Evolutionary conservation across 1,284 basidiomycete genomes (phyloP), one percentile per base, ranked within the genome.

Genomic region (Psilocybe mexicana): DNA sequence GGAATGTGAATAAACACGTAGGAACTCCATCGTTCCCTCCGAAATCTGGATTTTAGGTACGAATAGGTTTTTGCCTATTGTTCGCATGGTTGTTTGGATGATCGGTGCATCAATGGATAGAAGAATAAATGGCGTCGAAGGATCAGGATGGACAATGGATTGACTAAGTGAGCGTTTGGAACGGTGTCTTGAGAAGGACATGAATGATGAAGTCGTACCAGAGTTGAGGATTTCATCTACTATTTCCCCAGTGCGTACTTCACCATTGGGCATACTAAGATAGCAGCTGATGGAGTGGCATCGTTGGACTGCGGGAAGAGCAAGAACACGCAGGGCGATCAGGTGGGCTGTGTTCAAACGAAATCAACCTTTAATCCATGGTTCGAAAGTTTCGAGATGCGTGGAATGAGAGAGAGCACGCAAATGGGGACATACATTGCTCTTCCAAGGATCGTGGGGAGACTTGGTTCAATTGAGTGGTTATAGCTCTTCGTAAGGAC

Each of bases 231-330:
- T 68, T 52, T 84, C 77, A 28, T 78, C 77, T 18, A 80, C 77
- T 47, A 92, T 66, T 0, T 68, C 65, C 7, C 76, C 67, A 0
- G 90, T 92, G 64, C 87, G 79, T 43, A 86, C 75, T 65, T 92
- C 90, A 7, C 80, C 87, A 8, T 78, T 69, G 11, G 88, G 87
- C 90, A 92, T 92, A 72, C 83, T 91, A 47, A 92, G 75, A 69
- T 87, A 92, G 70, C 90, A 92, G 73, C 87, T 85, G 30, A 91
- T 68, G 12, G 76, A 76, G 58, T 70, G 77, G 55, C 79, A 79
- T 42, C 67, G 66, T 43, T 76, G 71, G 65, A 90, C 88, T 26
- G 77, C 75, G 14, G 81, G 75, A 14, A 83, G 72, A 0, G 79
- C 70, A 33, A 85, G 63, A 40, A 89, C 72, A 58, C 74, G 76